phyloP scores from a whole-genome alignment of 805 yeast species.

The Hanseniaspora clermontiae region DNA sequence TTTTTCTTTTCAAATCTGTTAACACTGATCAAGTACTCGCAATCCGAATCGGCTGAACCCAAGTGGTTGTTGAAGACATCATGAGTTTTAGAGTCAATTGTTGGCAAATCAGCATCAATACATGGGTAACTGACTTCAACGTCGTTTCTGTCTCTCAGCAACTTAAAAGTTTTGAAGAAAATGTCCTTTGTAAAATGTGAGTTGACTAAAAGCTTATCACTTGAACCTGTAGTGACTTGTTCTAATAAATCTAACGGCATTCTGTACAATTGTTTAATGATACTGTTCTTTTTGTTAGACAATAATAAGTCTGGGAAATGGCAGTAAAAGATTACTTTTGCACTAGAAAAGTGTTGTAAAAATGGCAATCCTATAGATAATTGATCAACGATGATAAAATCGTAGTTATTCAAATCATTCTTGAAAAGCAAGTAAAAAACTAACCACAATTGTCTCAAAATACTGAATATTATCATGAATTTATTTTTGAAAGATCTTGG shows the following conservation, averaged over 20 bases:
- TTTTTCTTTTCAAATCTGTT: slow-evolving; percentile 86
- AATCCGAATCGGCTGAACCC: slow-evolving; percentile 15
- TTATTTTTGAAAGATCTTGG: slow-evolving; percentile 59
- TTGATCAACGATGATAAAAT: slow-evolving; percentile 77
- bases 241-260: slow-evolving; percentile 75
- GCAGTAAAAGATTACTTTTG: slow-evolving; percentile 68
- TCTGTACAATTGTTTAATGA: slow-evolving; percentile 54
- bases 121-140: slow-evolving; percentile 42
- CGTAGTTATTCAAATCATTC: slow-evolving; percentile 41
- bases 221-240: slow-evolving; percentile 58
- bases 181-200: slow-evolving; percentile 68
- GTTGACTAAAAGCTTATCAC: slow-evolving; percentile 79
- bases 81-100: slow-evolving; percentile 25
- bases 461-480: slow-evolving; percentile 72
- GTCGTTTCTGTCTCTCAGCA: slow-evolving; percentile 20
- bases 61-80: slow-evolving; percentile 18
- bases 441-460: slow-evolving; percentile 65
- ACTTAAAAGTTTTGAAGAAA: slow-evolving; percentile 50
- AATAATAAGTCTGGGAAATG: slow-evolving; percentile 89
- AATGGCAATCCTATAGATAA: slow-evolving; percentile 70
- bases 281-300: slow-evolving; percentile 42
- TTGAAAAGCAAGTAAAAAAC: slow-evolving; percentile 34
- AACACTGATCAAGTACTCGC: slow-evolving; percentile 49
- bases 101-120: slow-evolving; percentile 35
- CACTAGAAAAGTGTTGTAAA: slow-evolving; percentile 33